Conservation (phyloP, 768 basidiomycete genomes). For the Leccinum truebloodii region DNA sequence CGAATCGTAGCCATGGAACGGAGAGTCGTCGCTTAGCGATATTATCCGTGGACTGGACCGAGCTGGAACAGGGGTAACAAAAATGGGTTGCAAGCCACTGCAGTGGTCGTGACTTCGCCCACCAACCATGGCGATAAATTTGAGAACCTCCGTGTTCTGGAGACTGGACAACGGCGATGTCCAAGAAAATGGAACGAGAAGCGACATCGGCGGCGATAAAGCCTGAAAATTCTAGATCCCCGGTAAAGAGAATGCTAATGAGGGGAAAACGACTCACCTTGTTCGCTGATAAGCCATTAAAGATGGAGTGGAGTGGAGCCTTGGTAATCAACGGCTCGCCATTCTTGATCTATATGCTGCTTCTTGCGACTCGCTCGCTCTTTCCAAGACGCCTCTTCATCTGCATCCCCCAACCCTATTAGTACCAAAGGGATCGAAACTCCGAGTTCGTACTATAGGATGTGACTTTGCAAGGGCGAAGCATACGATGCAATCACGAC, state of each 20-base stretch:
- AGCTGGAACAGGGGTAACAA: neutral
- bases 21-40: conserved; percentile 2
- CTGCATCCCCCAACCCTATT: no score
- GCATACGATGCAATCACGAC: neutral
- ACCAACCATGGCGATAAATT: neutral
- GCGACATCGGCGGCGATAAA: neutral
- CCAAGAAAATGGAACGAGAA: neutral
- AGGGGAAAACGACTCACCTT: neutral
- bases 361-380: no score
- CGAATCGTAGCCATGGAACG: neutral
- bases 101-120: neutral
- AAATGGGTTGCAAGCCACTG: neutral
- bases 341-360: neutral
- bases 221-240: neutral
- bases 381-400: neutral
- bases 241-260: neutral
- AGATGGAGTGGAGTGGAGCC: no score
- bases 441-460: no score
- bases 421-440: no score
- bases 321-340: neutral
- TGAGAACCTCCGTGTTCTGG: neutral
- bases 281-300: neutral
- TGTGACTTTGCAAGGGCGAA: neutral
- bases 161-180: neutral
- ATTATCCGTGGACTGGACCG: conserved; percentile 71